Conservation (phyloP, 192 early-diverging fungal genomes). For the Geranomyces variabilis region DNA sequence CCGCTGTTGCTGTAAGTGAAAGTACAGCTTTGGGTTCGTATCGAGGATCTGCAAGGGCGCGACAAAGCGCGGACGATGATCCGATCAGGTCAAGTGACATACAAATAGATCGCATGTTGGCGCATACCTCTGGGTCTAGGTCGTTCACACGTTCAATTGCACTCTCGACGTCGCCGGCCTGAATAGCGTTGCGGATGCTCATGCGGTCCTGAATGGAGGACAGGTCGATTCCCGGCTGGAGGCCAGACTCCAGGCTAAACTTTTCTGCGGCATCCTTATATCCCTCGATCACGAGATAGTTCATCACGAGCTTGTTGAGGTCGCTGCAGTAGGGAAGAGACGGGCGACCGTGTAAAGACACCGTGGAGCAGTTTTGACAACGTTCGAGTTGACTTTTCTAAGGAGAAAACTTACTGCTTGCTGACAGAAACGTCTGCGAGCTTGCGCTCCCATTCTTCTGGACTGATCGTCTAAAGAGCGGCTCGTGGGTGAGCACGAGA, state of each 20-base stretch:
- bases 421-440: conserved; percentile 82
- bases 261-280: conserved; percentile 99
- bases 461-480: conserved; percentile 11
- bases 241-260: conserved; percentile 85
- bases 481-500: no score
- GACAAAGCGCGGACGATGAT: neutral
- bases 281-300: conserved; percentile 98
- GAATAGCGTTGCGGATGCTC: conserved; percentile 91
- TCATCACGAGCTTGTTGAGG: conserved; percentile 98
- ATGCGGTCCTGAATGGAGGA: conserved; percentile 92
- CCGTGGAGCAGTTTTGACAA: neutral
- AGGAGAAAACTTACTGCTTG: conserved; percentile 63
- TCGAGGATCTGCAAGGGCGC: conserved; percentile 79
- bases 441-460: conserved; percentile 83
- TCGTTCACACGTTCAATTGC: conserved; percentile 98
- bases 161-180: conserved; percentile 85
- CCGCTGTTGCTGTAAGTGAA: conserved; percentile 96
- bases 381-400: neutral
- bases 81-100: neutral
- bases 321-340: conserved; percentile 51
- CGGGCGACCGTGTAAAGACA: neutral
- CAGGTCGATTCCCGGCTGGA: conserved; percentile 80
- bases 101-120: neutral
- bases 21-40: conserved; percentile 89
- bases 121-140: conserved; percentile 91